Conservation (phyloP, 2,329 filamentous ascomycete species). For the Boeremia exigua region DNA sequence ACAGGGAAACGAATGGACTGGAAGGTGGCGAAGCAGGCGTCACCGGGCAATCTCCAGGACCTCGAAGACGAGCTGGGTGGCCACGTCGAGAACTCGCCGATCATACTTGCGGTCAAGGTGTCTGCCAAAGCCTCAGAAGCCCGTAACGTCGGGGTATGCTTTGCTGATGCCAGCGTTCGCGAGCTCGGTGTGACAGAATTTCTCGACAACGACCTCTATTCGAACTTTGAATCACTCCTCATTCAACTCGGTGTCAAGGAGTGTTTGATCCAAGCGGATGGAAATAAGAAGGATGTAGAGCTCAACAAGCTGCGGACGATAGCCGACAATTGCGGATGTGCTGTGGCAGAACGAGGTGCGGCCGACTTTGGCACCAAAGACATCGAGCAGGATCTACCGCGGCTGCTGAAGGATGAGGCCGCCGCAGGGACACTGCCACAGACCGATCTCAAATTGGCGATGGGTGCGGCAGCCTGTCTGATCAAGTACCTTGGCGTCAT, state of each 20-base stretch:
- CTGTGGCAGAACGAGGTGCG: conserved; percentile 78
- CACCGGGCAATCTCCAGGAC: conserved; percentile 94
- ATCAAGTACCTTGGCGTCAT: conserved; percentile 94
- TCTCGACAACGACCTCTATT: conserved; percentile 97
- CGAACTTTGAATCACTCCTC: conserved; percentile 93
- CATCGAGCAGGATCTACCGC: conserved; percentile 91
- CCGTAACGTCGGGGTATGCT: conserved; percentile 90
- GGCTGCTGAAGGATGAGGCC: conserved; percentile 85
- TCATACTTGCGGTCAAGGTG: conserved; percentile 94
- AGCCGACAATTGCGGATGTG: conserved; percentile 89
- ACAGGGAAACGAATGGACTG: conserved; percentile 79
- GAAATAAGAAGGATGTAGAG: conserved; percentile 83
- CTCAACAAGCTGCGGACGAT: conserved; percentile 86
- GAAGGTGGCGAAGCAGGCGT: conserved; percentile 88
- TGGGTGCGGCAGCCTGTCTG: conserved; percentile 90
- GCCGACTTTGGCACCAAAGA: conserved; percentile 86
- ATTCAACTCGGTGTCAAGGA: conserved; percentile 97
- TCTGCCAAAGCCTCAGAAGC: conserved; percentile 86
- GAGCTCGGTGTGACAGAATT: conserved; percentile 98
- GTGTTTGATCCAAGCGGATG: conserved; percentile 83
- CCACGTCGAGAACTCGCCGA: conserved; percentile 86
- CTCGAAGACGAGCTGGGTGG: conserved; percentile 93
- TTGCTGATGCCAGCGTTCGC: conserved; percentile 93
- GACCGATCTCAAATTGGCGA: conserved; percentile 91
- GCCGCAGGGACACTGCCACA: conserved; percentile 80